Base-by-base conservation (phyloP, 169 alveolate species). In the Cryptosporidium viatorum region DNA sequence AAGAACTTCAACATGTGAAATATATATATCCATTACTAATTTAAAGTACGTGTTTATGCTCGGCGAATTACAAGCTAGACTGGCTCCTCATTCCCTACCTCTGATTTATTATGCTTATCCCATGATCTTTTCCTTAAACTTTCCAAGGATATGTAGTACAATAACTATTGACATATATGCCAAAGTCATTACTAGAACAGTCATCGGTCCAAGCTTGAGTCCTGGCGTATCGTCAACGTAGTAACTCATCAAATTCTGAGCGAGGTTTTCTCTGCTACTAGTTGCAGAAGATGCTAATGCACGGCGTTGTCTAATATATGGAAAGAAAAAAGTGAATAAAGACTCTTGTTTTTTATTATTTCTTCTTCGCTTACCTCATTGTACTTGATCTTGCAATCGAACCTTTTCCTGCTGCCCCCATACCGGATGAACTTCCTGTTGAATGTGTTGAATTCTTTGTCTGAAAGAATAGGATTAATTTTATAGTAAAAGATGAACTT, bases 201-300 rank as follows among this genome's bases (percentile, higher is more conserved):
- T 86, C 74, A 84, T 86, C 33, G 92, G 92, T 18, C 92, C 92
- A 33, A 86, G 71, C 37, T 86, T 86, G 59, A 86, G 71, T 48
- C 92, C 92, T 58, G 92, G 92, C 33, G 92, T 84, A 41, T 86
- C 92, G 29, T 86, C 92, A 31, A 60, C 52, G 9, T 86, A 86
- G 67, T 80, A 80, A 23, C 73, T 80, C 89, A 80, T 60, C 39
- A 80, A 41, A 45, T 62, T 80, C 39, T 80, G 89, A 16, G 89
- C 62, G 62, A 80, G 51, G 37, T 39, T 80, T 5, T 80, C 89
- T 39, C 59, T 80, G 68, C 89, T 80, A 8, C 71, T 33, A 23
- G 70, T 18, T 12, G 60, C 52, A 8, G 86, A 50, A 3, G 86
- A 73, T 35, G 89, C 89, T 29, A 65, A 45, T 14, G 89, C 89